Percentiles rank a stretch among this genome's conserved stretches.
Evolutionary conservation across 2,329 filamentous ascomycete species (phyloP).

Genomic region (Paraphoma chrysanthemicola): DNA sequence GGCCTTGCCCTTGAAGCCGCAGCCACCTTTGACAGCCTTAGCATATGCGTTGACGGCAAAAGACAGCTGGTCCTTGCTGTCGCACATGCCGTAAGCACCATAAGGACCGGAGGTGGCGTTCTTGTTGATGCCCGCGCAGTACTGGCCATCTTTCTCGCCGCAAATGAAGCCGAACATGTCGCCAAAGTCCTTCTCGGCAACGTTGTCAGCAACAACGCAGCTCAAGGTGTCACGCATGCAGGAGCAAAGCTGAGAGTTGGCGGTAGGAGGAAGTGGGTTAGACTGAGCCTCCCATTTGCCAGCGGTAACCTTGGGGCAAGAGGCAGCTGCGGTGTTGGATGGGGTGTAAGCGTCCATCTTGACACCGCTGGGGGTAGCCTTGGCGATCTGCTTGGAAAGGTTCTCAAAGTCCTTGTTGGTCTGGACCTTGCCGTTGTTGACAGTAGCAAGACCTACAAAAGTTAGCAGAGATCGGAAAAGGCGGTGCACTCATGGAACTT

Average conservation of each 20-base stretch:
- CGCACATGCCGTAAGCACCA: conserved; percentile 82
- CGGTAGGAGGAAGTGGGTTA: conserved; percentile 77
- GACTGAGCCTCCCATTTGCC: conserved; percentile 72
- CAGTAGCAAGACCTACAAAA: conserved; percentile 67
- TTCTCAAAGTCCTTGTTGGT: conserved; percentile 67
- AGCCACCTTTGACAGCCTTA: conserved; percentile 61
- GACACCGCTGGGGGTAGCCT: conserved; percentile 70
- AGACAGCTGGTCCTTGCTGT: conserved; percentile 71
- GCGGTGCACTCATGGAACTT: conserved; percentile 28
- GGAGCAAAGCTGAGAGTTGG: conserved; percentile 78
- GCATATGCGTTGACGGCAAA: conserved; percentile 76
- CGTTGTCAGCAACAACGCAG: conserved; percentile 68
- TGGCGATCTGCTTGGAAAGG: conserved; percentile 71
- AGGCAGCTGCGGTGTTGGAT: conserved; percentile 70
- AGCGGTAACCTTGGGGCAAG: conserved; percentile 72
- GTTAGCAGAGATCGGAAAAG: conserved; percentile 4
- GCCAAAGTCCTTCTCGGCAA: conserved; percentile 66
- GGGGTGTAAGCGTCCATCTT: conserved; percentile 73
- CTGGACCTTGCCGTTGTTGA: conserved; percentile 64
- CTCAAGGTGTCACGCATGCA: conserved; percentile 82
- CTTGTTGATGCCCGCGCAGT: conserved; percentile 72
- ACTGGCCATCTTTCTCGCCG: conserved; percentile 57
- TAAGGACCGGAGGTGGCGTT: conserved; percentile 74
- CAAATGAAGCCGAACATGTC: conserved; percentile 79
- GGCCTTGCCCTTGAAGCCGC: conserved; percentile 74